phyloP scores from a whole-genome alignment of 345 rosid genomes.

The Noccaea caerulescens region DNA sequence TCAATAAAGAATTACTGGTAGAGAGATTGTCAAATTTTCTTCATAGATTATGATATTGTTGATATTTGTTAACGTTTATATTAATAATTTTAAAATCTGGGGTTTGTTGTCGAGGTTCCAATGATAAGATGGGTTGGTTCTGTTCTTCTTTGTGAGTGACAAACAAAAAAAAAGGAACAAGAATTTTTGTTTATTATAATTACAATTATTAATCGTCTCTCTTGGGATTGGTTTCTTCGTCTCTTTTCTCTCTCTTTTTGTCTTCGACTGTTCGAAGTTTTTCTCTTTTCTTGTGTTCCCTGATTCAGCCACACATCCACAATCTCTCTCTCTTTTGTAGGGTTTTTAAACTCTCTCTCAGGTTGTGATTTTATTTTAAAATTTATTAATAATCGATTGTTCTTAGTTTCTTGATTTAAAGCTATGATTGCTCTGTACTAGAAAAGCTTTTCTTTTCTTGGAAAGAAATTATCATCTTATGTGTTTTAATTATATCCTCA shows the following conservation, averaged over 20 bases:
- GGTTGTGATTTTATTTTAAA: slow-evolving; percentile 13
- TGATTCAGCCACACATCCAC: slow-evolving; percentile 48
- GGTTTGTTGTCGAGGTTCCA: slow-evolving; percentile 64
- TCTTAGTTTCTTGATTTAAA: slow-evolving; percentile 37
- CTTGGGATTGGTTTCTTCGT: slow-evolving; percentile 56
- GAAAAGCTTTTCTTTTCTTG: slow-evolving; percentile 24
- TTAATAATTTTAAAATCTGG: slow-evolving; percentile 27
- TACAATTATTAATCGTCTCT: slow-evolving; percentile 49
- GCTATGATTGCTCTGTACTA: slow-evolving; percentile 49
- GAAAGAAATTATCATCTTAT: slow-evolving; percentile 21
- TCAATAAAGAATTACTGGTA: slow-evolving; percentile 42
- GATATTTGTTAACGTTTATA: slow-evolving; percentile 29
- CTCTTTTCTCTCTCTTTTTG: slow-evolving; percentile 44
- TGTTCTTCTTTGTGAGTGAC: slow-evolving; percentile 47
- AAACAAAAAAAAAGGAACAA: background rate
- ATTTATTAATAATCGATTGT: slow-evolving; percentile 5
- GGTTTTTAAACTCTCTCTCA: slow-evolving; percentile 42
- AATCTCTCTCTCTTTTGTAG: slow-evolving; percentile 36
- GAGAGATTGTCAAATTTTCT: slow-evolving; percentile 49
- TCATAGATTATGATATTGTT: slow-evolving; percentile 23
- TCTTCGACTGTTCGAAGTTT: slow-evolving; percentile 45
- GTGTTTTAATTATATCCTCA: slow-evolving; percentile 13
- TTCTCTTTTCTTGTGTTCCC: slow-evolving; percentile 53
- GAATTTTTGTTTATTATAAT: slow-evolving; percentile 19
- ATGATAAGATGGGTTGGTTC: slow-evolving; percentile 66